A percentile compares a stretch with the other conserved stretches of the same genome.
phyloP scores from a whole-genome alignment of 1,284 basidiomycete species.

The Ceratobasidium sp. region DNA sequence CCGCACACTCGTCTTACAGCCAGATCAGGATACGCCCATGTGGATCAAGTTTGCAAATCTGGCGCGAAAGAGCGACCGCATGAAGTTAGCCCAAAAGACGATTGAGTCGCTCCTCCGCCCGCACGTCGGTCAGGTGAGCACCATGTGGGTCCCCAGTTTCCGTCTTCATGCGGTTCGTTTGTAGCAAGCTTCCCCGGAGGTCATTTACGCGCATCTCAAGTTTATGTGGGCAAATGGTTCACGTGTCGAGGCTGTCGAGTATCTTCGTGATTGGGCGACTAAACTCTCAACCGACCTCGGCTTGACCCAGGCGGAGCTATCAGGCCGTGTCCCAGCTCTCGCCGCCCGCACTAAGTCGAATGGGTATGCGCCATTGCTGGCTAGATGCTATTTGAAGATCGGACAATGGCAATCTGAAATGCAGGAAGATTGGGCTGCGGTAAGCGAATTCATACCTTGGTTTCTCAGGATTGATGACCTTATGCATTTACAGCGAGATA shows the following conservation, averaged over 20 bases:
- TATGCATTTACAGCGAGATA: slow-evolving; percentile 63
- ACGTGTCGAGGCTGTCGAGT: slow-evolving; percentile 79
- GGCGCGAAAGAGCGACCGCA: slow-evolving; percentile 83
- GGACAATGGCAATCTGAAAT: slow-evolving; percentile 93
- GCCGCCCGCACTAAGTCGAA: slow-evolving; percentile 67
- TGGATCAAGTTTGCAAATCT: slow-evolving; percentile 96
- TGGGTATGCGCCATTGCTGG: slow-evolving; percentile 87
- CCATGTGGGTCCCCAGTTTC: slow-evolving; percentile 51
- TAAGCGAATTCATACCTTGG: slow-evolving; percentile 54
- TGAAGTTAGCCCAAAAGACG: slow-evolving; percentile 94
- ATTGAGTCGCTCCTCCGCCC: slow-evolving; percentile 76
- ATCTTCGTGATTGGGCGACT: slow-evolving; percentile 84
- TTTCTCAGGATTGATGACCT: slow-evolving; percentile 26
- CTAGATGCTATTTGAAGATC: slow-evolving; percentile 95
- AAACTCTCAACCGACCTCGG: slow-evolving; percentile 79
- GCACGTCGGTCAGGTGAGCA: slow-evolving; percentile 58
- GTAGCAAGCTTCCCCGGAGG: slow-evolving; percentile 85
- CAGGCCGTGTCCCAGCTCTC: slow-evolving; percentile 57
- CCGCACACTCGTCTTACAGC: slow-evolving; percentile 89
- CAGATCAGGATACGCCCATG: slow-evolving; percentile 94
- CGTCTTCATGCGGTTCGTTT: slow-evolving; percentile 2
- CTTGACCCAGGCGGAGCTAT: slow-evolving; percentile 59
- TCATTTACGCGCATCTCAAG: slow-evolving; percentile 96
- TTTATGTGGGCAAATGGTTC: slow-evolving; percentile 94
- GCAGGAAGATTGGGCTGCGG: slow-evolving; percentile 78